Base-by-base conservation (phyloP, 352 stramenopile genomes). In the Globisporangium mamillatum region DNA sequence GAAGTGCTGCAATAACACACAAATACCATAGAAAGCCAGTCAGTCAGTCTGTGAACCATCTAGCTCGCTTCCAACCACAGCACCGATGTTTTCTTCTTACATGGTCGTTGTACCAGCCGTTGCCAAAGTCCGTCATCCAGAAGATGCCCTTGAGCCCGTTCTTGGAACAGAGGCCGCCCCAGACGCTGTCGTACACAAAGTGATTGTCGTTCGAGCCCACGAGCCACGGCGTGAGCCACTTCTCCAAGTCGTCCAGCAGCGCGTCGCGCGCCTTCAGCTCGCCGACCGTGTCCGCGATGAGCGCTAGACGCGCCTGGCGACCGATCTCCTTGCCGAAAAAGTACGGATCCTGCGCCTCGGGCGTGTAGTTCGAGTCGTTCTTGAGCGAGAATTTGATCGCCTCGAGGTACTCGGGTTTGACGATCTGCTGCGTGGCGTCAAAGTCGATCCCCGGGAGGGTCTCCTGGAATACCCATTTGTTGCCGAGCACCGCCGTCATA, bases 161-260 rank as follows among this genome's bases (percentile, higher is more conserved):
- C 27, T 88, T 79, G 18, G 92, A 97, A 64, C 97, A 96, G 46
- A 99, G 63, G 7, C 94, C 95, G 67, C 96, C 95, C 89, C 95
- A 97, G 60, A 87, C 93, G 44, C 79, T 80, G 71, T 99, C 96
- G 76, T 98, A 99, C 48, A 98, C 73, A 48, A 99, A 92, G 65
- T 87, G 76, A 68, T 97, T 88, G 34, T 70, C 66, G 72, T 93
- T 94, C 58, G 84, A 69, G 38, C 80, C 81, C 20, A 91, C 64
- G 68, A 97, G 85, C 90, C 88, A 97, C 27, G 87, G 87, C 16
- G 73, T 80, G 60, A 96, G 64, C 82, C 78, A 91, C 34, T 80
- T 61, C 70, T 94, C 79, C 7, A 96, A 62, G 46, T 85, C 74
- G 53, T 86, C 71, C 41, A 96, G 62, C 29, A 93, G 74, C 27